phyloP scores from a whole-genome alignment of 208 protist genomes.

The Blastocrithidia nonstop region DNA sequence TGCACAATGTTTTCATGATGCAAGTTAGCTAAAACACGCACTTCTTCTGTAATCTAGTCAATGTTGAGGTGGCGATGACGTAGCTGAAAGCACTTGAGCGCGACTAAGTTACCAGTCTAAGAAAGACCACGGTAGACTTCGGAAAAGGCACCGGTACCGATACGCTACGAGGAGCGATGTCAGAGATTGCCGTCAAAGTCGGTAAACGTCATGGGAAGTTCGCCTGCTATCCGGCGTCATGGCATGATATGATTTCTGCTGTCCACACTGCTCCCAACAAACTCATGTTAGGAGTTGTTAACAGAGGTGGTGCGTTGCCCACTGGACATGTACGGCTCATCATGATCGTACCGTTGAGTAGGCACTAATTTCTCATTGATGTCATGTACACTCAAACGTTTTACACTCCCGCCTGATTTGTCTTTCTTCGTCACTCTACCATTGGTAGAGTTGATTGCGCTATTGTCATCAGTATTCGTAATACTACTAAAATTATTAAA shows the following conservation, averaged over 20 bases:
- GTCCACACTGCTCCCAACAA: neutral
- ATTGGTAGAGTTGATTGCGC: too few relatives aligned
- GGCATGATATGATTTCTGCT: neutral
- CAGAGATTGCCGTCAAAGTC: constrained; percentile 43
- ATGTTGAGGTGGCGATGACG: constrained; percentile 28
- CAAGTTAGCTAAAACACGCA: constrained; percentile 38
- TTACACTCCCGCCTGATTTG: too few relatives aligned
- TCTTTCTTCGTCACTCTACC: too few relatives aligned
- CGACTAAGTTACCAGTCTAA: constrained; percentile 34
- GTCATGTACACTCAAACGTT: too few relatives aligned
- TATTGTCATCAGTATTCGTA: too few relatives aligned
- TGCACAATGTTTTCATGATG: constrained; percentile 74
- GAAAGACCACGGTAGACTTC: constrained; percentile 55
- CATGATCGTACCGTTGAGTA: neutral
- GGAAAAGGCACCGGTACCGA: constrained; percentile 41
- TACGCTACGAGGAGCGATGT: constrained; percentile 24
- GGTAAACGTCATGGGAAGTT: constrained; percentile 34
- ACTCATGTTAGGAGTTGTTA: neutral
- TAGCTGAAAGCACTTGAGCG: constrained; percentile 60
- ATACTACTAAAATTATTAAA: too few relatives aligned
- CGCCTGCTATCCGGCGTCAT: too few relatives aligned
- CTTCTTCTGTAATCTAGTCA: constrained; percentile 31
- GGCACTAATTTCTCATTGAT: too few relatives aligned
- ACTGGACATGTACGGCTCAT: neutral
- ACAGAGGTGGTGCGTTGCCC: neutral